A percentile compares a stretch with the other conserved stretches of the same genome.
Conservation (phyloP, 768 basidiomycete genomes). For the Boletus rubroflammeus region DNA sequence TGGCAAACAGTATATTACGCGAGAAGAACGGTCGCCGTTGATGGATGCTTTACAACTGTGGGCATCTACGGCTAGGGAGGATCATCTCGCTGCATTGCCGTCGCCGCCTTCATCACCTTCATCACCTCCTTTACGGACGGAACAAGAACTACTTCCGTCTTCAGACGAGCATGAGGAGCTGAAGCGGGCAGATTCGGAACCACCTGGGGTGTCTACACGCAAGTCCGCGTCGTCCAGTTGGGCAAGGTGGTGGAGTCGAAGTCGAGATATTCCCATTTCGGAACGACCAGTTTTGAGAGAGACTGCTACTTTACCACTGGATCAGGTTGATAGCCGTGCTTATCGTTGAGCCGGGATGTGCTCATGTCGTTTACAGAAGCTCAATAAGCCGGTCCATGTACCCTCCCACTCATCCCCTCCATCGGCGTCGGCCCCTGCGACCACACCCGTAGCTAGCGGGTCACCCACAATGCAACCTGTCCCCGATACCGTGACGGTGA, state of each 20-base stretch:
- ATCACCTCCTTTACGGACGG: slow-evolving; percentile 19
- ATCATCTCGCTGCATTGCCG: slow-evolving; percentile 16
- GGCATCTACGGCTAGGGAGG: slow-evolving; percentile 33
- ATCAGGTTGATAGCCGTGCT: slow-evolving; percentile 16
- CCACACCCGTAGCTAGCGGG: slow-evolving; percentile 35
- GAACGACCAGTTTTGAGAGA: slow-evolving; percentile 25
- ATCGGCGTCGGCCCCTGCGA: slow-evolving; percentile 45
- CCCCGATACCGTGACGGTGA: slow-evolving; percentile 2
- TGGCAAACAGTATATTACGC: slow-evolving; percentile 73
- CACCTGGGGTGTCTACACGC: slow-evolving; percentile 34
- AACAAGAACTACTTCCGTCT: slow-evolving; percentile 24
- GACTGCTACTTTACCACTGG: slow-evolving; percentile 22
- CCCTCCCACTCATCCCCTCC: slow-evolving; percentile 6
- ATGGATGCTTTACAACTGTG: slow-evolving; percentile 72
- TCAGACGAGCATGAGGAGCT: slow-evolving; percentile 25
- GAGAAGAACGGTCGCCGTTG: slow-evolving; percentile 67
- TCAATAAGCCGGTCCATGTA: not conserved
- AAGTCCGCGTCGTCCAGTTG: slow-evolving; percentile 63
- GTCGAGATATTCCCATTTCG: slow-evolving; percentile 35
- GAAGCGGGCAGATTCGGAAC: slow-evolving; percentile 38
- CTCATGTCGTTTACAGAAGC: slow-evolving; percentile 15
- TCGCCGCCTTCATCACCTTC: slow-evolving; percentile 6
- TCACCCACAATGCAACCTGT: slow-evolving; percentile 31
- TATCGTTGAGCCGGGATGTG: not conserved
- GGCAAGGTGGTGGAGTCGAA: slow-evolving; percentile 82